These are phyloP conservation scores for Talaromyces adpressus DNA, from an alignment of 495 filamentous ascomycete genomes.

Conservation along the genomic window DNA sequence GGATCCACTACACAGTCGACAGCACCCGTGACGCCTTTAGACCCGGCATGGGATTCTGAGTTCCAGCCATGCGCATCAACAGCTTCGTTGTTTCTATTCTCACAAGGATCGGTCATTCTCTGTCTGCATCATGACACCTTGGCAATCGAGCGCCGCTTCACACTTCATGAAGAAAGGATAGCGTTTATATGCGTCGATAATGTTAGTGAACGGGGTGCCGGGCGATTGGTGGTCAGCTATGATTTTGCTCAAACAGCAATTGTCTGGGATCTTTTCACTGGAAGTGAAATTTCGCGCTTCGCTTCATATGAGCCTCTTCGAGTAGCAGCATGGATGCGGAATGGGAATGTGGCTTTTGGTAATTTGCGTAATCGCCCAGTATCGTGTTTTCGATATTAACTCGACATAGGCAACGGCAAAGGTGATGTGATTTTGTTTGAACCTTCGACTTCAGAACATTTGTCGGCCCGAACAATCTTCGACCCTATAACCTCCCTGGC, in stretches of 20 bases:
- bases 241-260: conserved; percentile 88
- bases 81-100: conserved; percentile 78
- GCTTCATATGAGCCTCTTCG: conserved; percentile 80
- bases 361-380: conserved; percentile 16
- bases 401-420: conserved; percentile 64
- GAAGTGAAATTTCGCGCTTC: conserved; percentile 83
- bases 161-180: conserved; percentile 76
- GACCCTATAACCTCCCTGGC: conserved; percentile 90
- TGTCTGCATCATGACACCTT: conserved; percentile 88
- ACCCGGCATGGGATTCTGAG: conserved; percentile 42
- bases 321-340: conserved; percentile 91
- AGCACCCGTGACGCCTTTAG: conserved; percentile 37
- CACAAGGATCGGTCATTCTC: conserved; percentile 69
- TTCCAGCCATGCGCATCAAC: conserved; percentile 85
- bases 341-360: conserved; percentile 97
- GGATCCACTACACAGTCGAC: conserved; percentile 50
- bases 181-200: conserved; percentile 83
- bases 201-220: conserved; percentile 79
- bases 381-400: not conserved
- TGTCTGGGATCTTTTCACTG: conserved; percentile 93
- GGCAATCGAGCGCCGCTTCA: conserved; percentile 81
- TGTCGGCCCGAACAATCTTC: conserved; percentile 86
- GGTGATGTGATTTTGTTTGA: conserved; percentile 95
- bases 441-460: conserved; percentile 85
- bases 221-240: conserved; percentile 84